Percentiles rank a stretch among this genome's conserved stretches.
Conservation (phyloP, 352 stramenopile species). For the Globisporangium heterothallicum region DNA sequence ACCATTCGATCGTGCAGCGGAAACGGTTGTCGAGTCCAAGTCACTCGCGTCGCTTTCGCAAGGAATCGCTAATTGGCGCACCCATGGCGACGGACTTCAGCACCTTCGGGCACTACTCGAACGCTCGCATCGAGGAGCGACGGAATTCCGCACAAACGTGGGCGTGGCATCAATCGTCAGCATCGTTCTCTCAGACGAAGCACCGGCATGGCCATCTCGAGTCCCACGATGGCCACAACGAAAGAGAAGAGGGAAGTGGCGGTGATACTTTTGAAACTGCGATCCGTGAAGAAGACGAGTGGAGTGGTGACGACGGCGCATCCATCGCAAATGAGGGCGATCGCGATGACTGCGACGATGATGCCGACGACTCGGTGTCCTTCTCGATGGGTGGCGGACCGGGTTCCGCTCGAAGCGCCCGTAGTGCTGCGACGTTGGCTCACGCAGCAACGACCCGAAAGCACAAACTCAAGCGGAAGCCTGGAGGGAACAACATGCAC, state of each 20-base stretch:
- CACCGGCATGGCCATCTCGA: background rate
- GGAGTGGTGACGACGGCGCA: conserved; percentile 13
- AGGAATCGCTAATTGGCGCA: conserved; percentile 36
- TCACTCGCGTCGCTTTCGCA: conserved; percentile 12
- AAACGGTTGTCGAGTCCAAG: conserved; percentile 1
- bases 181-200: background rate
- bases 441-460: conserved; percentile 2
- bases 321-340: conserved; percentile 15
- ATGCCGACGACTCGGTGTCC: conserved; percentile 9
- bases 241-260: conserved; percentile 6
- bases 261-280: conserved; percentile 13
- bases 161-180: conserved; percentile 31
- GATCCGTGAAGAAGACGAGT: conserved; percentile 16
- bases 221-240: background rate
- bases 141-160: conserved; percentile 48
- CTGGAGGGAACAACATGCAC: conserved; percentile 12
- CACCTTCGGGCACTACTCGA: conserved; percentile 41
- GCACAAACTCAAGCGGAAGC: conserved; percentile 15
- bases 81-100: conserved; percentile 19
- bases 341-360: conserved; percentile 6
- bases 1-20: conserved; percentile 8
- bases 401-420: conserved; percentile 16
- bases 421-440: conserved; percentile 16
- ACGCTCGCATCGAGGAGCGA: conserved; percentile 43
- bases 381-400: background rate